These are phyloP conservation scores for Gnomoniopsis sp. DNA, from an alignment of 2,329 filamentous ascomycete genomes.

Conservation along the genomic window DNA sequence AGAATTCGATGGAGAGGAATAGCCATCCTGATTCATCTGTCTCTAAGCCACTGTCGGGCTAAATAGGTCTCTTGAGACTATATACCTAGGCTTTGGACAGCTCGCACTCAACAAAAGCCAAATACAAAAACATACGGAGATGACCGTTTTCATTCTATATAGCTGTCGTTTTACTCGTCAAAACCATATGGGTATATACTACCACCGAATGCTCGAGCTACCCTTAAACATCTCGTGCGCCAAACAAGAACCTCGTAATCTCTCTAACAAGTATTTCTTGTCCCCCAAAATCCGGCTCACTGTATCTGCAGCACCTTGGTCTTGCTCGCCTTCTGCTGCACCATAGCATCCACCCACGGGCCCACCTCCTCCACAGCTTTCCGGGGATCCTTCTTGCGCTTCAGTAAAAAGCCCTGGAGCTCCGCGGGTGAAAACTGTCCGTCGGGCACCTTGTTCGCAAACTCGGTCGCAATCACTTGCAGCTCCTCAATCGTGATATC, in stretches of 20 bases:
- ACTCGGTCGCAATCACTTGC: slow-evolving; percentile 41
- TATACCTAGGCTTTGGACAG: neutral
- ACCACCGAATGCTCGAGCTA: neutral
- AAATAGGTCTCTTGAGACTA: neutral
- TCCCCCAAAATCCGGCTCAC: too few species aligned
- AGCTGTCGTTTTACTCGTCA: neutral
- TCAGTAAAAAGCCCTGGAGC: slow-evolving; percentile 63
- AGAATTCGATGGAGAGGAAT: slow-evolving; percentile 19
- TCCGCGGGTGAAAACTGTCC: slow-evolving; percentile 55
- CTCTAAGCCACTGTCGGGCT: too few species aligned
- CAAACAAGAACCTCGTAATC: neutral
- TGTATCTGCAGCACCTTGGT: slow-evolving; percentile 48
- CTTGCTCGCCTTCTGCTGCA: slow-evolving; percentile 47
- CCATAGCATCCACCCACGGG: slow-evolving; percentile 49
- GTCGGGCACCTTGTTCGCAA: slow-evolving; percentile 52
- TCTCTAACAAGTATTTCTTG: neutral
- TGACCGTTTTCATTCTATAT: neutral
- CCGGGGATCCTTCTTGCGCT: slow-evolving; percentile 56
- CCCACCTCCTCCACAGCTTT: slow-evolving; percentile 51
- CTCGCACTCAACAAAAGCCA: neutral
- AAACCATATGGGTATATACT: neutral
- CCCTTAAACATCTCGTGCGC: neutral
- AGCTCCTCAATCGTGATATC: slow-evolving; percentile 39
- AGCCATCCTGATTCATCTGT: neutral
- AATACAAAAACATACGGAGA: neutral